Evolutionary conservation across 495 filamentous ascomycete species (phyloP), one percentile per base, ranked within the genome.

Genomic region (Penicillium soppii): DNA sequence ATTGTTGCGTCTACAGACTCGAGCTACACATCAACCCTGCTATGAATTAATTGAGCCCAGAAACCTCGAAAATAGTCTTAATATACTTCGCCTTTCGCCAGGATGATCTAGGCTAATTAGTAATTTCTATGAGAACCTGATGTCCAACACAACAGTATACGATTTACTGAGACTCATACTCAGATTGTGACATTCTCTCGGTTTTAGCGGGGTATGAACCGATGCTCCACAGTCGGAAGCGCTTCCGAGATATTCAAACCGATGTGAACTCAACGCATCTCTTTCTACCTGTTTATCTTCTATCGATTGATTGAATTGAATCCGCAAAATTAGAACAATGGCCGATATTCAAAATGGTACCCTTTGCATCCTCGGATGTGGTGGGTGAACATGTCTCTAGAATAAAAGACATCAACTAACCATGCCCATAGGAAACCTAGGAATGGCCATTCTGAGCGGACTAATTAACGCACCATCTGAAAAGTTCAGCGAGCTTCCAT

Each of bases 301-400:
- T 7, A 23, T n/a, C 35, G 15, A 17, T 10, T 37, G 22, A 13
- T 26, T 17, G 3, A 8, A 22, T 6, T 9, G 4, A 4, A 1
- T 21, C 5, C 2, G 2, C 19, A 5, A 12, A 23, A 26, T 15
- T 16, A 25, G 8, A 50, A 9, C 6, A 32, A 63, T 63, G 62
- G 23, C 55, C 9, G 43, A 60, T 20, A 17, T 26, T 25, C 46
- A 63, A 15, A 48, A 47, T 9, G 37, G 52, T 22, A 71, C 66
- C 4, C 61, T 73, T 15, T 68, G 66, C 44, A 63, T 73, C 13
- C 49, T 73, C 7, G 70, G 70, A 35, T 73, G 70, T 47, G 70
- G 70, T 73, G 46, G 41, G 61, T 58, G 44, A 12, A 15, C 30
- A 5, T 12, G 16, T 39, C 17, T 16, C 26, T 21, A 10, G 2